phyloP scores from a whole-genome alignment of 2,329 filamentous ascomycete genomes.

The Aspergillus melleus region DNA sequence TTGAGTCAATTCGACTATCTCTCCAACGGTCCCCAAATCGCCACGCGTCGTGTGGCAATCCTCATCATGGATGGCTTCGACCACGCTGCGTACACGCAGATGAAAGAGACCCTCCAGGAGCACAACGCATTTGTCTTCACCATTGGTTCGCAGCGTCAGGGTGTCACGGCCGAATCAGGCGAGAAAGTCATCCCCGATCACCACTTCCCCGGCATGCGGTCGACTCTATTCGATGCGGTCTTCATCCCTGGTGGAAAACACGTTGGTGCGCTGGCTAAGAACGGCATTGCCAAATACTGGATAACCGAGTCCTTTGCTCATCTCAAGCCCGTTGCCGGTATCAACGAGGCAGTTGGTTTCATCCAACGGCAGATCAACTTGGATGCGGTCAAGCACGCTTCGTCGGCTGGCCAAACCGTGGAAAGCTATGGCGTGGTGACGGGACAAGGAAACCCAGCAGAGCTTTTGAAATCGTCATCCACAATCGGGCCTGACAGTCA shows the following conservation, averaged over 20 bases:
- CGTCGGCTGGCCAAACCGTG: slow-evolving; percentile 13
- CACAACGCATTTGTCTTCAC: slow-evolving; percentile 68
- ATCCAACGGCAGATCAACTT: slow-evolving; percentile 31
- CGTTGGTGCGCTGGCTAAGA: slow-evolving; percentile 63
- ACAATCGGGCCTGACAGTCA: slow-evolving; percentile 64
- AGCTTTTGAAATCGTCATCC: slow-evolving; percentile 42
- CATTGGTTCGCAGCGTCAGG: slow-evolving; percentile 67
- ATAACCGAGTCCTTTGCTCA: slow-evolving; percentile 79
- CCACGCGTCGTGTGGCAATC: slow-evolving; percentile 70
- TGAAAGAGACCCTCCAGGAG: slow-evolving; percentile 63
- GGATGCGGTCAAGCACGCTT: slow-evolving; percentile 27
- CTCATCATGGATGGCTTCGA: slow-evolving; percentile 79
- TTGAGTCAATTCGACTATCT: slow-evolving; percentile 65
- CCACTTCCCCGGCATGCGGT: slow-evolving; percentile 76
- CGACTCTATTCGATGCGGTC: slow-evolving; percentile 74
- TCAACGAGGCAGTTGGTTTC: slow-evolving; percentile 49
- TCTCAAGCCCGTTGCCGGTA: slow-evolving; percentile 73
- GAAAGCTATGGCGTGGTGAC: slow-evolving; percentile 40
- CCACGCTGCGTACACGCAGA: slow-evolving; percentile 61
- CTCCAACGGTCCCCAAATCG: slow-evolving; percentile 65
- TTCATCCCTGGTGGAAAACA: slow-evolving; percentile 73
- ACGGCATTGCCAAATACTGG: slow-evolving; percentile 73
- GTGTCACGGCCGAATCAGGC: slow-evolving; percentile 63
- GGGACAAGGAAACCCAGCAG: slow-evolving; percentile 22
- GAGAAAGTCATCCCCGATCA: slow-evolving; percentile 68